phyloP scores from a whole-genome alignment of 352 stramenopile genomes.

The Peronosclerospora sorghi region DNA sequence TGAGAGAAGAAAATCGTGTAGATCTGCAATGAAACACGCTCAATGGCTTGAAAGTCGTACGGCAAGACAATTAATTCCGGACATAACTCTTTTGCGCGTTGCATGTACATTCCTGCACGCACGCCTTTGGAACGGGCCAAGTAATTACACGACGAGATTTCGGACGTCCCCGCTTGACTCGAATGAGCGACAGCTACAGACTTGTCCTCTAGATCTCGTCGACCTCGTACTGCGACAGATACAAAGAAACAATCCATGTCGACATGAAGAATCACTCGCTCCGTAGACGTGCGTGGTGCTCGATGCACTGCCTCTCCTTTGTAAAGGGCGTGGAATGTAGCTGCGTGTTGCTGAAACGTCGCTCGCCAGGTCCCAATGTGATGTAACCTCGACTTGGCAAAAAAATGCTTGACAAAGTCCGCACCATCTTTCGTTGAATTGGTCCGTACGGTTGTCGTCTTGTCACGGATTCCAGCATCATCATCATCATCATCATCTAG shows the following conservation, averaged over 20 bases:
- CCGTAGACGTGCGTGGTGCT: slow-evolving; percentile 19
- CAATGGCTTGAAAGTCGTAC: slow-evolving; percentile 89
- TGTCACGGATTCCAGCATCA: neutral
- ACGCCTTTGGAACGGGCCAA: slow-evolving; percentile 85
- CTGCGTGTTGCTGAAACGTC: slow-evolving; percentile 60
- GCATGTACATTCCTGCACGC: slow-evolving; percentile 91
- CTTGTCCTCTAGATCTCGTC: slow-evolving; percentile 51
- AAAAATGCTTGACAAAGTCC: slow-evolving; percentile 69
- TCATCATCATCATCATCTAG: slow-evolving; percentile 2
- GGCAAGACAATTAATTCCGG: slow-evolving; percentile 87
- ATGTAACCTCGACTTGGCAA: slow-evolving; percentile 76
- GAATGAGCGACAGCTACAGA: slow-evolving; percentile 90
- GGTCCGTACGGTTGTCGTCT: slow-evolving; percentile 9
- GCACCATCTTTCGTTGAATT: slow-evolving; percentile 67
- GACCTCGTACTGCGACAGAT: slow-evolving; percentile 79
- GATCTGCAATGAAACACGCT: slow-evolving; percentile 88
- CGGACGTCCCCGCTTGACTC: slow-evolving; percentile 56
- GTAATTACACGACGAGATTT: slow-evolving; percentile 95
- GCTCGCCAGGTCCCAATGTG: slow-evolving; percentile 75
- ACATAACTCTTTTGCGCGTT: slow-evolving; percentile 84
- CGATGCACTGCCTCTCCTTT: slow-evolving; percentile 28
- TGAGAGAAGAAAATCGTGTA: slow-evolving; percentile 86
- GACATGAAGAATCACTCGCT: slow-evolving; percentile 89
- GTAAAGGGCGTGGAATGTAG: slow-evolving; percentile 55
- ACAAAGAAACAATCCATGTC: slow-evolving; percentile 99